These are phyloP conservation scores for Paecilomyces niveus DNA, from an alignment of 2,329 filamentous ascomycete species.

Conservation along the genomic window DNA sequence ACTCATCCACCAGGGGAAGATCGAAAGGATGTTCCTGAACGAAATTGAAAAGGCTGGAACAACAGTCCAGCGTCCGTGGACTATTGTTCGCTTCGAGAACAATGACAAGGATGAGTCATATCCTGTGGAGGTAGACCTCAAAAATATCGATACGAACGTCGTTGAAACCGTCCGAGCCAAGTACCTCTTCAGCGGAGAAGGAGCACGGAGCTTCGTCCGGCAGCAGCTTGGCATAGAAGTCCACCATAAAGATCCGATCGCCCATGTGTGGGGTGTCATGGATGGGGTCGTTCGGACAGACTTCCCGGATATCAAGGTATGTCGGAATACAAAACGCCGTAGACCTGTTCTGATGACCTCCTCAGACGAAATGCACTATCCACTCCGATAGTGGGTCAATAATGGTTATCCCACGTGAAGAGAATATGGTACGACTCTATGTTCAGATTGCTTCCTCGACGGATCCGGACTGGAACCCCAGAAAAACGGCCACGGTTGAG, in stretches of 20 bases:
- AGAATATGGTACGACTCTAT: slow-evolving; percentile 44
- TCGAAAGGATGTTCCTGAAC: slow-evolving; percentile 55
- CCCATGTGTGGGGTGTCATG: slow-evolving; percentile 61
- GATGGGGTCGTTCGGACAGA: slow-evolving; percentile 58
- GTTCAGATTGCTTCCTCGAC: slow-evolving; percentile 56
- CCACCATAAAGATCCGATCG: slow-evolving; percentile 56
- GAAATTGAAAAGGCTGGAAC: slow-evolving; percentile 55
- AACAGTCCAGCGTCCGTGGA: slow-evolving; percentile 54
- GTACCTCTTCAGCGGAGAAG: slow-evolving; percentile 58
- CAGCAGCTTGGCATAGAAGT: slow-evolving; percentile 61
- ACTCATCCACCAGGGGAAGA: slow-evolving; percentile 55
- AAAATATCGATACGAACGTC: slow-evolving; percentile 65
- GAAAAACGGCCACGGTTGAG: slow-evolving; percentile 53
- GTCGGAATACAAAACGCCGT: slow-evolving; percentile 1
- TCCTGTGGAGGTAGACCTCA: slow-evolving; percentile 71
- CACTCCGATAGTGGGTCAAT: slow-evolving; percentile 58
- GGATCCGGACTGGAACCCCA: slow-evolving; percentile 54
- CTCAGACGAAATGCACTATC: slow-evolving; percentile 59
- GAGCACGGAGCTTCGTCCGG: slow-evolving; percentile 54
- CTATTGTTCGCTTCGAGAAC: slow-evolving; percentile 55
- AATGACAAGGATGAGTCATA: slow-evolving; percentile 59
- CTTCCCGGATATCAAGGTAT: slow-evolving; percentile 56
- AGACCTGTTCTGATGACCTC: neutral
- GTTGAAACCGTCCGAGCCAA: slow-evolving; percentile 59
- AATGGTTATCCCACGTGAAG: slow-evolving; percentile 52